Base-by-base conservation (phyloP, 768 basidiomycete species). In the Amanita pseudoporphyria region DNA sequence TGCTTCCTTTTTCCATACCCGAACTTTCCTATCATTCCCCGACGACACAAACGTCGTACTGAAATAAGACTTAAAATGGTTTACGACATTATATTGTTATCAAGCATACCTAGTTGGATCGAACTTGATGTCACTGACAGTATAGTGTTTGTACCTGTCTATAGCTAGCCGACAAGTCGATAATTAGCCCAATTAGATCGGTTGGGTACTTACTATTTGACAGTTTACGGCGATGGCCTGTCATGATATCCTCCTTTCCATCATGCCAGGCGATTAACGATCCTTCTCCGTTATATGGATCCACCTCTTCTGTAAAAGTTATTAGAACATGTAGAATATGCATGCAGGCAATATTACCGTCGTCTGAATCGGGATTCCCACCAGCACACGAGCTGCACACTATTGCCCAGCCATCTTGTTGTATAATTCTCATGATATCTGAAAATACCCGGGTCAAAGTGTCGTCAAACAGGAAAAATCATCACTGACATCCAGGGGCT, bases 361-460 rank as follows among this genome's bases (percentile, higher is more conserved):
- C 49, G 13, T 50, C 45, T n/a, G n/a, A n/a, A 36, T 78, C 73
- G 10, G 66, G 54, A 19, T 64, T 32, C 1, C 81, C 81, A 13
- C 71, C 78, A 26, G 64, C 60, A 35, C 71, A 70, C 5, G 69
- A 68, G 45, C 76, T 73, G 19, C 71, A 68, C 28, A 77, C 66
- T 14, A 71, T 69, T 3, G 76, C 64, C 28, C 59, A 67, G 1
- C 60, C 64, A 7, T 65, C 61, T 7, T 57, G 60, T 52, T 84
- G 82, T 13, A 73, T 62, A 19, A 83, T 70, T 33, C 64, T 71
- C 53, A 73, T 77, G 51, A 82, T 69, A 28, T 71, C 82, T 79
- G 37, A 33, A 10, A 19, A 48, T 18, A 31, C 45, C 6, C 21
- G 38, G 54, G 43, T 19, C 43, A 19, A 44, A 24, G 14, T 14